Conservation (phyloP, 129 eudicot species). For the Escallonia herrerae region DNA sequence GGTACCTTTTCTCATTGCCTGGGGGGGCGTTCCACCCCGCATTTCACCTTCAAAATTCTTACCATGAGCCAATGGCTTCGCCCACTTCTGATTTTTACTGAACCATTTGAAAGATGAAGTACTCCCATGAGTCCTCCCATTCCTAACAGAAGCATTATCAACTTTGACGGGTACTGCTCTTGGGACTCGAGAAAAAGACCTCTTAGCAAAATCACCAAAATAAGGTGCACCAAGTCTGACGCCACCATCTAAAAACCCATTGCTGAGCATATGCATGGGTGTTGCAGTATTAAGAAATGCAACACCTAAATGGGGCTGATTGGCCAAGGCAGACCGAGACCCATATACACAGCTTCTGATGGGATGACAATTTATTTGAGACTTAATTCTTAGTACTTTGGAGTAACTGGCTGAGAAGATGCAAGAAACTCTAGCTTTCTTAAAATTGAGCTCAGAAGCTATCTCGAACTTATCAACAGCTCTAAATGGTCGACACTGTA, state of each 20-base stretch:
- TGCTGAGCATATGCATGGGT: constrained; percentile 18
- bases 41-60: constrained; percentile 19
- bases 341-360: constrained; percentile 20
- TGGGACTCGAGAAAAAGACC: constrained; percentile 40
- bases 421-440: constrained; percentile 26
- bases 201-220: constrained; percentile 20
- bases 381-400: constrained; percentile 20
- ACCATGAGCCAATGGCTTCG: constrained; percentile 30
- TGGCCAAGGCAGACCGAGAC: constrained; percentile 20
- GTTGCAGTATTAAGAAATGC: constrained; percentile 19
- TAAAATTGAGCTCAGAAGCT: constrained; percentile 20
- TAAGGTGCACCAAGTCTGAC: constrained; percentile 21
- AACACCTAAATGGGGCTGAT: constrained; percentile 24
- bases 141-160: constrained; percentile 11
- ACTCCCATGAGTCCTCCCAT: constrained; percentile 21
- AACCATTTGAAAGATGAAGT: constrained; percentile 18
- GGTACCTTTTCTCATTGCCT: constrained; percentile 10
- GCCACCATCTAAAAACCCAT: constrained; percentile 27
- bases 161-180: constrained; percentile 24
- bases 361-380: constrained; percentile 14
- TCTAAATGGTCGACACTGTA: constrained; percentile 24
- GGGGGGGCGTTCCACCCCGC: neutral
- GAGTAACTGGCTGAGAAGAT: constrained; percentile 10
- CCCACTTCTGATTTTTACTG: constrained; percentile 29
- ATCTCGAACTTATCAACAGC: constrained; percentile 26